Base-by-base conservation (phyloP, 2,329 filamentous ascomycete genomes). In the Davidsoniella eucalypti region DNA sequence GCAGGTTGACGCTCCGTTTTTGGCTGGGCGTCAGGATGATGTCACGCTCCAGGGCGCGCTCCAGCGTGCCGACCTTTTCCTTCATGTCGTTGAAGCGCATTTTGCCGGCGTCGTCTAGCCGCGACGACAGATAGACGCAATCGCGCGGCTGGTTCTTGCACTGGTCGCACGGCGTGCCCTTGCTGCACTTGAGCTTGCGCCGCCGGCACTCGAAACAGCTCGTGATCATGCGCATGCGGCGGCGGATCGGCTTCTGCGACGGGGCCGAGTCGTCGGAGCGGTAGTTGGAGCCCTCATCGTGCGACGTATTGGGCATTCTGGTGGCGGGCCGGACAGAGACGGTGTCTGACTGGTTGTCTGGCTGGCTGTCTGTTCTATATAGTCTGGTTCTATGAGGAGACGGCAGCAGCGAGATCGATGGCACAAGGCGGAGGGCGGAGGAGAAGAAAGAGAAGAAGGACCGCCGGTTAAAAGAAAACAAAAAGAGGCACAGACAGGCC, bases 111-210 rank as follows among this genome's bases (percentile, higher is more conserved):
- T 81, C 72, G 61, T 87, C 82, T n/a, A 84, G 67, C 18, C 78
- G 73, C 0, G 78, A 73, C 2, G 78, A 75, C 36, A 86, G 69
- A 59, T 83, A 85, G 37, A 83, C 59, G 56, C 74, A 78, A 17
- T 75, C 71, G 21, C 72, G 67, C 18, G 61, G 66, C 29, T 71
- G 70, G 57, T 72, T 73, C 55, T 65, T 65, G 62, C 78, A 82
- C 62, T 84, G 84, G 55, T 70, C 70, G 60, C 84, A 90, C 54
- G 84, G 82, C 47, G 82, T 73, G 17, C 62, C 69, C 64, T 84
- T 86, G 66, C 85, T 80, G 65, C 84, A 90, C 61, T 84, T 85
- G 51, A 87, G 68, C 64, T 90, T 90, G 39, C 84, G 74, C 18
- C 82, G 75, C 38, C 84, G 74, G 60, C 82, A 86, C 61, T 82